A percentile compares a stretch with the other conserved stretches of the same genome.
Conservation (phyloP, 495 filamentous ascomycete species). For the Podospora tetraspora region DNA sequence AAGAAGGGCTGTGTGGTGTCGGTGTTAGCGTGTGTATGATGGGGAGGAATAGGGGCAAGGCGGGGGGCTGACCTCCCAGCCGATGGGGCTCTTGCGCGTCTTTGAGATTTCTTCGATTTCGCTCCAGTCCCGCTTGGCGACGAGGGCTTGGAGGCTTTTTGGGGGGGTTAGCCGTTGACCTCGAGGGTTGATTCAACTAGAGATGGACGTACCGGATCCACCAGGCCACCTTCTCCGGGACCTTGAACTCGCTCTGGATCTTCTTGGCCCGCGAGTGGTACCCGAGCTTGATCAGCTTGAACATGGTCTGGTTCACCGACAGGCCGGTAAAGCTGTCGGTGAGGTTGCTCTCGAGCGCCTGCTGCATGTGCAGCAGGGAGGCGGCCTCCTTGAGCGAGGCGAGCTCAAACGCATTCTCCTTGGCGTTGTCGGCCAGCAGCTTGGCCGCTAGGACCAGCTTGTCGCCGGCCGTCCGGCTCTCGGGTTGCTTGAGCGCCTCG, state of each 20-base stretch:
- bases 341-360: slow-evolving; percentile 76
- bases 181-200: neutral
- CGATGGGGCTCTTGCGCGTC: slow-evolving; percentile 78
- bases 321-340: slow-evolving; percentile 72
- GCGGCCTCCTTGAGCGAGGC: slow-evolving; percentile 70
- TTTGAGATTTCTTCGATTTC: slow-evolving; percentile 82
- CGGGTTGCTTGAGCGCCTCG: slow-evolving; percentile 67
- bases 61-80: slow-evolving; percentile 70
- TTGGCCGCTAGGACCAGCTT: slow-evolving; percentile 83
- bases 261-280: slow-evolving; percentile 77
- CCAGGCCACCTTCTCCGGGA: slow-evolving; percentile 82
- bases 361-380: slow-evolving; percentile 75
- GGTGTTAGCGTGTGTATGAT: neutral
- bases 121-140: slow-evolving; percentile 82
- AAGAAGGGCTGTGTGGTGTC: slow-evolving; percentile 77
- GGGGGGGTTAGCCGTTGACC: neutral
- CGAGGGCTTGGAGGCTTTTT: slow-evolving; percentile 71
- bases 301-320: slow-evolving; percentile 83
- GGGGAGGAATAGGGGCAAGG: neutral
- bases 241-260: slow-evolving; percentile 84
- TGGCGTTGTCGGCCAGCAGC: slow-evolving; percentile 68
- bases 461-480: slow-evolving; percentile 57
- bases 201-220: slow-evolving; percentile 58
- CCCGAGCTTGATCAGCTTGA: slow-evolving; percentile 68
- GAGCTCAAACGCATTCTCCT: slow-evolving; percentile 72